A percentile compares a stretch with the other conserved stretches of the same genome.
phyloP scores from a whole-genome alignment of 2,329 filamentous ascomycete species.

The Passalora sequoiae region DNA sequence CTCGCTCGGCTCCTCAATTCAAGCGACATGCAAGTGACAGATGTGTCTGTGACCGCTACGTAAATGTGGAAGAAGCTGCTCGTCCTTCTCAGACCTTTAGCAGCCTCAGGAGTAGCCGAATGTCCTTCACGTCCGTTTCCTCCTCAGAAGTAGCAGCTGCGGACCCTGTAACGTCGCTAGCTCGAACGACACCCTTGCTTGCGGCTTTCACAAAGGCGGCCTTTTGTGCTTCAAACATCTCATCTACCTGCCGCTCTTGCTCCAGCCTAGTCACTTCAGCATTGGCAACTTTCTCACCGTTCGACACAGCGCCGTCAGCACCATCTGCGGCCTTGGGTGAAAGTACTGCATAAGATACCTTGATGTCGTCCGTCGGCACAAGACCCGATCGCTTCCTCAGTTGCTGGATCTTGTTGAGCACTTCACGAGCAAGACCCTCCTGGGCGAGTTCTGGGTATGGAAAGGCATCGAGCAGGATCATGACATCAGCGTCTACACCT shows the following conservation, averaged over 20 bases:
- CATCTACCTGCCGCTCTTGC: slow-evolving; percentile 31
- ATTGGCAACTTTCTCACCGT: slow-evolving; percentile 24
- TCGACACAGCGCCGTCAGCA: slow-evolving; percentile 15
- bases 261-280: slow-evolving; percentile 28
- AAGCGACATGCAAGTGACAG: no score
- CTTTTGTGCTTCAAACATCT: slow-evolving; percentile 34
- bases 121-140: slow-evolving; percentile 76
- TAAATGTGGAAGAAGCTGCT: no score
- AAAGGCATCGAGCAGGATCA: slow-evolving; percentile 81
- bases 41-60: no score
- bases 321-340: slow-evolving; percentile 34
- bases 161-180: slow-evolving; percentile 33
- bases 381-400: slow-evolving; percentile 91
- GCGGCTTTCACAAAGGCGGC: slow-evolving; percentile 34
- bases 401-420: slow-evolving; percentile 88
- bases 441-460: slow-evolving; percentile 79
- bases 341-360: slow-evolving; percentile 85
- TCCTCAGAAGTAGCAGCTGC: slow-evolving; percentile 66
- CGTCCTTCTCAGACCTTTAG: slow-evolving; percentile 55
- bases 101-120: slow-evolving; percentile 66
- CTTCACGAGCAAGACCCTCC: slow-evolving; percentile 84
- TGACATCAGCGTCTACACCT: slow-evolving; percentile 81
- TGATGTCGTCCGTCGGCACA: slow-evolving; percentile 86
- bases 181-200: slow-evolving; percentile 28
- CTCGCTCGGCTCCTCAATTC: no score